Evolutionary conservation across 73 alveolate species (phyloP).

Genomic region (Symbiodinium natans): DNA sequence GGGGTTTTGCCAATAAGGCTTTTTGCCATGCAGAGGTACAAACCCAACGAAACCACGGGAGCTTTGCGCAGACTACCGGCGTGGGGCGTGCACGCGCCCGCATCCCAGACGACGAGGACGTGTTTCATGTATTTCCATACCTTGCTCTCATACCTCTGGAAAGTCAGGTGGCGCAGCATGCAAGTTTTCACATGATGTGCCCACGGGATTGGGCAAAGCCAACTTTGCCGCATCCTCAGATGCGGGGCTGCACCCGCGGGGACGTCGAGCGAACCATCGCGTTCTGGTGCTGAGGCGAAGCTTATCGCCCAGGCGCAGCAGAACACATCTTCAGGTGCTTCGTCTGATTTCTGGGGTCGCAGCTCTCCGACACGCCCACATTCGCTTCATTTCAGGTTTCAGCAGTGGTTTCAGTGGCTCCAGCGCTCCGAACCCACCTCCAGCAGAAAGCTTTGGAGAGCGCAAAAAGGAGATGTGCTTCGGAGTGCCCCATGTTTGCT

Average conservation of each 20-base stretch:
- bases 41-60: constrained; percentile 24
- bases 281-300: constrained; percentile 1
- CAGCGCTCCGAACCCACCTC: neutral
- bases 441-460: no score
- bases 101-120: neutral
- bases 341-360: neutral
- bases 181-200: constrained; percentile 58
- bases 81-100: constrained; percentile 67
- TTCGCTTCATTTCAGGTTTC: no score
- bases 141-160: no score
- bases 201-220: constrained; percentile 26
- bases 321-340: neutral
- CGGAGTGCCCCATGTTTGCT: no score
- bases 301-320: constrained; percentile 73
- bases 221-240: constrained; percentile 19
- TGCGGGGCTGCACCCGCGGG: neutral
- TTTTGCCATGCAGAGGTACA: neutral
- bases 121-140: neutral
- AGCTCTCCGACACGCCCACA: no score
- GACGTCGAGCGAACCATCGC: neutral
- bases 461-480: no score
- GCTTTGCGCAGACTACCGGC: constrained; percentile 66
- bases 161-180: constrained; percentile 37
- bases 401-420: neutral
- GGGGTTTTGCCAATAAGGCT: no score